Conservation (phyloP, 2,329 filamentous ascomycete genomes). For the Aureobasidium leucospermi region DNA sequence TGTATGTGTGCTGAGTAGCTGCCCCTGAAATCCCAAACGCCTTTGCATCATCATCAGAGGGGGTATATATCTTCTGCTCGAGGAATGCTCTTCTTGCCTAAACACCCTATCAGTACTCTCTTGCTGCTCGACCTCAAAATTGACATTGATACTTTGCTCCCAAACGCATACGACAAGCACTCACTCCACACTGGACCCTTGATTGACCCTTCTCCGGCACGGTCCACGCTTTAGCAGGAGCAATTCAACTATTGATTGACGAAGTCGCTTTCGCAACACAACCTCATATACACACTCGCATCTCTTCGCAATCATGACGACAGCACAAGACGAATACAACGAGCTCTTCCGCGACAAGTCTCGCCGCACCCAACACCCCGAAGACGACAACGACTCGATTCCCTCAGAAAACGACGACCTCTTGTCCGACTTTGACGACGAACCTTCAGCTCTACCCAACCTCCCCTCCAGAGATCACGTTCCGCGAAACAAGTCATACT, state of each 20-base stretch:
- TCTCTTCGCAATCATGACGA: constrained; percentile 15
- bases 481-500: constrained; percentile 31
- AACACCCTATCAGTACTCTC: neutral
- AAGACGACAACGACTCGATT: constrained; percentile 41
- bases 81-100: neutral
- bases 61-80: constrained; percentile 9
- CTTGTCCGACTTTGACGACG: constrained; percentile 30
- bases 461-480: constrained; percentile 16
- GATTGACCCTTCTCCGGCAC: constrained; percentile 1
- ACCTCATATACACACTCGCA: neutral
- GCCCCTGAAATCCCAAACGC: constrained; percentile 12
- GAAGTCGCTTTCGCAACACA: neutral
- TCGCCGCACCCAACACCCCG: constrained; percentile 37
- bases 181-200: neutral
- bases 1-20: neutral
- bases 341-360: constrained; percentile 43
- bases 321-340: constrained; percentile 45
- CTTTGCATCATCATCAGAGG: neutral
- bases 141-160: neutral
- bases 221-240: neutral
- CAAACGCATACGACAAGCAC: neutral
- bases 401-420: constrained; percentile 34
- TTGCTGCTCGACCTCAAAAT: neutral
- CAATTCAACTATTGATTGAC: neutral
- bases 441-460: constrained; percentile 37